Evolutionary conservation across 768 basidiomycete species (phyloP), one percentile per base, ranked within the genome.

Genomic region (Lactarius psammicola): DNA sequence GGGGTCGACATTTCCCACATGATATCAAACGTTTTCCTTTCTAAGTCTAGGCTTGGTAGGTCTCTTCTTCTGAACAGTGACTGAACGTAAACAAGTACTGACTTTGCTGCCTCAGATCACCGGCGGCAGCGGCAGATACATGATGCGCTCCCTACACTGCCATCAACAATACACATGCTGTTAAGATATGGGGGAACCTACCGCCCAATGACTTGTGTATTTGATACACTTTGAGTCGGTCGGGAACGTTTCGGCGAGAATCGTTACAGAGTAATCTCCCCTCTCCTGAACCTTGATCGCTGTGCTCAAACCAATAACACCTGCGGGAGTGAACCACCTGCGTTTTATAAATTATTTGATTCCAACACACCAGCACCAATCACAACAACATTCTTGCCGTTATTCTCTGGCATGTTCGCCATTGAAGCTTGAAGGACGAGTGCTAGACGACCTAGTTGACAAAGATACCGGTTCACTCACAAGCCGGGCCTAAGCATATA

Each of bases 131-230:
- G 3, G 82, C 82, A 18, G 80, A 80, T 55, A 92, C 85, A 79
- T 92, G 88, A 68, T 93, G 89, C 10, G 89, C 92, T 40, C 91
- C 92, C 92, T 94, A 57, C 18, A 49, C 2, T 54, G 28, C 42
- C 13, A 23, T 42, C 11, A 31, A 34, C 17, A 17, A 28, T 40
- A 56, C 33, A 34, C 31, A 51, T 51, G 28, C 34, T 33, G 26
- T 42, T 46, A 28, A 38, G 20, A 46, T 17, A 57, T 26, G 62
- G 11, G n/a, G 10, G 17, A 26, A 78, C 87, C 68, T 68, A 90
- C 92, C 42, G 92, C 92, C 92, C 92, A 93, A 38, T 84, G 84
- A 73, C 89, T 90, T 2, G 92, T 90, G 70, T 90, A 94, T 60
- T 81, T 80, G 72, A 88, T 86, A n/a, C 80, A 81, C 76, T 87